Conservation (phyloP, 73 alveolate species). For the Uronychia binucleata region DNA sequence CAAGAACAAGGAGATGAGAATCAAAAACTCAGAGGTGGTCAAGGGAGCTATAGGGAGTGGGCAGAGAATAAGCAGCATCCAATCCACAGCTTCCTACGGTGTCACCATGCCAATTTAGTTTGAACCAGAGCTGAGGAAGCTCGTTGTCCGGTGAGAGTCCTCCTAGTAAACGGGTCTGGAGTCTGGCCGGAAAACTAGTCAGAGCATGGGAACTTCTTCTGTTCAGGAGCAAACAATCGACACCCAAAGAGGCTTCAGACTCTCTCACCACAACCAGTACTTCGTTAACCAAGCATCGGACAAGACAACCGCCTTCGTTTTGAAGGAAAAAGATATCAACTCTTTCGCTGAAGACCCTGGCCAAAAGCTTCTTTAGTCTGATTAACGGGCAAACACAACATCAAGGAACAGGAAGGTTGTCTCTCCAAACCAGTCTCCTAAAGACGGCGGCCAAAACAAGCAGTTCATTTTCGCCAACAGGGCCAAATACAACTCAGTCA, state of each 20-base stretch:
- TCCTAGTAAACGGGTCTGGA: not conserved
- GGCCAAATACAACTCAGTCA: not conserved
- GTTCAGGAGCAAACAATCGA: not conserved
- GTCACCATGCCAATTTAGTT: not conserved
- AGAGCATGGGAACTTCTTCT: not conserved
- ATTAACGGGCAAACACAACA: not conserved
- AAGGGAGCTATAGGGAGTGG: not conserved
- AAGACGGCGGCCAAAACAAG: not conserved
- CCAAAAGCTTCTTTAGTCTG: not conserved
- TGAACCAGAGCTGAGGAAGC: not conserved
- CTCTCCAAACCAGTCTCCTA: not conserved
- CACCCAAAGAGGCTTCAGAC: not conserved
- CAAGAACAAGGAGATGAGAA: not conserved
- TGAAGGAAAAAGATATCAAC: not conserved
- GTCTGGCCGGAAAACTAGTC: not conserved
- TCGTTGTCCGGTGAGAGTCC: not conserved
- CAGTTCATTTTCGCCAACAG: not conserved
- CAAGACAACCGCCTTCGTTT: not conserved
- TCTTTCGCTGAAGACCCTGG: not conserved
- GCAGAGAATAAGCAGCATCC: not conserved
- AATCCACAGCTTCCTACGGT: not conserved
- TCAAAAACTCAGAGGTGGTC: not conserved
- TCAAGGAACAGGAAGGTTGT: not conserved
- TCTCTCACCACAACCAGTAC: not conserved
- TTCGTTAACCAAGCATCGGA: no score